These are phyloP conservation scores for Umbelopsis vinacea DNA, from an alignment of 192 early-diverging fungal genomes.

Conservation along the genomic window DNA sequence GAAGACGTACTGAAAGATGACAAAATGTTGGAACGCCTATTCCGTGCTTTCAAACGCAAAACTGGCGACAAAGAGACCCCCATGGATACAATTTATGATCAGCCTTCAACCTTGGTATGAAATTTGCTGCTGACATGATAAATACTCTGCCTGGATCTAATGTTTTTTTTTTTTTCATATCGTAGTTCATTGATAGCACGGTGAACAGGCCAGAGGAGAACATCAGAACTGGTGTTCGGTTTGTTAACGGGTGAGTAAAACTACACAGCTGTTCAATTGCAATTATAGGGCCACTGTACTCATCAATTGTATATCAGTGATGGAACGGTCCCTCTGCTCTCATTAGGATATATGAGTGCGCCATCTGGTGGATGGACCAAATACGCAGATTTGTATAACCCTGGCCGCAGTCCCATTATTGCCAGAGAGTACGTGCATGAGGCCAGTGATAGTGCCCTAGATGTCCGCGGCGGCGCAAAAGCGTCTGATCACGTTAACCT, in stretches of 20 bases:
- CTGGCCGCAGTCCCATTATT: conserved; percentile 68
- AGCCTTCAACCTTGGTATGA: neutral
- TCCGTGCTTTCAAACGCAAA: conserved; percentile 6
- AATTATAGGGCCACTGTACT: too few species aligned
- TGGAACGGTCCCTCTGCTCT: conserved; percentile 87
- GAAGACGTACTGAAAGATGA: conserved; percentile 17
- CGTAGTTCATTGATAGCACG: conserved; percentile 57
- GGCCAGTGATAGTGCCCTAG: conserved; percentile 56
- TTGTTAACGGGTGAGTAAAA: conserved; percentile 63
- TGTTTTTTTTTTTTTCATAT: neutral
- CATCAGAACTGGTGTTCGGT: conserved; percentile 71
- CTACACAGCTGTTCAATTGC: neutral
- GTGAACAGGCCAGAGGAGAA: conserved; percentile 58
- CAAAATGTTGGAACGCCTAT: conserved; percentile 8
- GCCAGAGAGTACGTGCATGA: conserved; percentile 73
- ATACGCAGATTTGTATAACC: conserved; percentile 74
- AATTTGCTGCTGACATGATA: too few species aligned
- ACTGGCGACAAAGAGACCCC: conserved; percentile 34
- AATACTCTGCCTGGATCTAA: neutral
- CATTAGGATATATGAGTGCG: conserved; percentile 87
- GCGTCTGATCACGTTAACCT: conserved; percentile 90
- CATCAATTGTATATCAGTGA: conserved; percentile 57
- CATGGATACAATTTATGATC: conserved; percentile 10
- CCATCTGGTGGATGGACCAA: conserved; percentile 75
- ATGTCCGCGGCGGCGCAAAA: conserved; percentile 74